phyloP scores from a whole-genome alignment of 1,284 basidiomycete species.

The Chondrostereum purpureum region DNA sequence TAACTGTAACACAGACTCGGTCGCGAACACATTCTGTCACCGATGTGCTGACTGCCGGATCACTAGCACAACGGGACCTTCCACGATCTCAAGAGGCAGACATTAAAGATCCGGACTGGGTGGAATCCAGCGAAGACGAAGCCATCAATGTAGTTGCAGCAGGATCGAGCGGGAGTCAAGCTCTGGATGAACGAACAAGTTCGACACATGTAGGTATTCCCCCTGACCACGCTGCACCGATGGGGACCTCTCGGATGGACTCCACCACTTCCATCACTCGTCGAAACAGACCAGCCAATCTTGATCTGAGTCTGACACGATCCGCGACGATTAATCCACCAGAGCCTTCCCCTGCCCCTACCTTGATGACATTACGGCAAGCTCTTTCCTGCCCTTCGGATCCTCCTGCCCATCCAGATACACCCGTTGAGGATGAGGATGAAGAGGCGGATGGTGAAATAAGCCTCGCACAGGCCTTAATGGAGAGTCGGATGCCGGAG shows the following conservation, averaged over 20 bases:
- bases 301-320: conserved; percentile 48
- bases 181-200: conserved; percentile 76
- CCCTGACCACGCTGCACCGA: conserved; percentile 21
- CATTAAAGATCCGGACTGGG: conserved; percentile 54
- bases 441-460: conserved; percentile 58
- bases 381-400: conserved; percentile 39
- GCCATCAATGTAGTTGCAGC: conserved; percentile 75
- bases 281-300: conserved; percentile 54
- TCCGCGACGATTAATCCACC: conserved; percentile 33
- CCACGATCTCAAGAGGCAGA: conserved; percentile 34
- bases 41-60: conserved; percentile 45
- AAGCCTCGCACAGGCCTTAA: conserved; percentile 61
- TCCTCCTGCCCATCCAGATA: conserved; percentile 27
- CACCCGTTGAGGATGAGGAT: conserved; percentile 57
- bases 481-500: conserved; percentile 72
- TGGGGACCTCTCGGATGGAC: conserved; percentile 18
- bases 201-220: conserved; percentile 34
- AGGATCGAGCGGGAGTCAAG: conserved; percentile 69
- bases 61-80: conserved; percentile 25
- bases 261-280: conserved; percentile 24
- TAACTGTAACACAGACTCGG: conserved; percentile 26
- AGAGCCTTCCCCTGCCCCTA: conserved; percentile 56
- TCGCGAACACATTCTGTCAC: conserved; percentile 51
- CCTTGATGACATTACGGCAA: conserved; percentile 57
- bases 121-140: conserved; percentile 73